phyloP scores from a whole-genome alignment of 129 eudicot genomes.

The Heracleum sosnowskyi region DNA sequence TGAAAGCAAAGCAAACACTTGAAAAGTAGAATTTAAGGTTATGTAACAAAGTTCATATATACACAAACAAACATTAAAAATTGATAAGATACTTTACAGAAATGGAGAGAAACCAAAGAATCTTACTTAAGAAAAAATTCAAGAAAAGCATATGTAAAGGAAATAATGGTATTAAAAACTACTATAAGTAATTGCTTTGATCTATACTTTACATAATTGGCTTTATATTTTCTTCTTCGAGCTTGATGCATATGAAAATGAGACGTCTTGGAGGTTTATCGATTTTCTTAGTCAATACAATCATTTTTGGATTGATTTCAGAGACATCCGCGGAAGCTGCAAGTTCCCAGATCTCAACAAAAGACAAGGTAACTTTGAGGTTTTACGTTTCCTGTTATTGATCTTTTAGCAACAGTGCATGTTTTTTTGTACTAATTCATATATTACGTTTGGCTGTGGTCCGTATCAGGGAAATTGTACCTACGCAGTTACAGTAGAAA shows the following conservation, averaged over 20 bases:
- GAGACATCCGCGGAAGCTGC: conserved; percentile 9
- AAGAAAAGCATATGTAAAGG: conserved; percentile 21
- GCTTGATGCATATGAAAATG: conserved; percentile 10
- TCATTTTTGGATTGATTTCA: conserved; percentile 13
- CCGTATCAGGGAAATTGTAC: conserved; percentile 37
- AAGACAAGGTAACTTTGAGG: background rate
- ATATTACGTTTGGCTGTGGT: background rate
- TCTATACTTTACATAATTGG: background rate
- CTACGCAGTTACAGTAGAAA: conserved; percentile 44
- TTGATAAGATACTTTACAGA: background rate
- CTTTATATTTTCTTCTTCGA: background rate
- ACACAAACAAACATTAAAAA: background rate
- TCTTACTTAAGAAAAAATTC: background rate
- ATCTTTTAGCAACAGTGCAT: background rate
- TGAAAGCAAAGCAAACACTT: background rate
- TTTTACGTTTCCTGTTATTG: background rate
- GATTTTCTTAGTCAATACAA: conserved; percentile 3
- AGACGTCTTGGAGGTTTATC: background rate
- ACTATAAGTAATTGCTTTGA: conserved; percentile 8
- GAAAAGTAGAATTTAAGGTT: background rate
- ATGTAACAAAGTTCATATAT: background rate
- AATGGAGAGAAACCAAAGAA: background rate
- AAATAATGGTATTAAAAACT: conserved; percentile 32
- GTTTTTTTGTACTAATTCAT: background rate
- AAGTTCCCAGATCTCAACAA: conserved; percentile 17